A percentile compares a stretch with the other conserved stretches of the same genome.
These are phyloP conservation scores for Arthrobotrys sphaeroides DNA, from an alignment of 2,329 filamentous ascomycete genomes.

Conservation along the genomic window DNA sequence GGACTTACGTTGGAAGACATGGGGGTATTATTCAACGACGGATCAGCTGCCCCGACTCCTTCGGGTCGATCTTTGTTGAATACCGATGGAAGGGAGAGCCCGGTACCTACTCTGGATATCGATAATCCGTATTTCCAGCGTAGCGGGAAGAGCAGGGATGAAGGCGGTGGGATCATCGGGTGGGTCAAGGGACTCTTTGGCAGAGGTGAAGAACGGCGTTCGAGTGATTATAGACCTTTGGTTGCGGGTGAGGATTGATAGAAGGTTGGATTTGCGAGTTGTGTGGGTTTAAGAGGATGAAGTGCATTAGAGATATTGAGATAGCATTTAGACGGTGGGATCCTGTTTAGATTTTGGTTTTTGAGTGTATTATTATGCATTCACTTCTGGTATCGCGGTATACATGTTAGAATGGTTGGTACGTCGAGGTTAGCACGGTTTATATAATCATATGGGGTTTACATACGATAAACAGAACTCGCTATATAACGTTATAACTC, in stretches of 20 bases:
- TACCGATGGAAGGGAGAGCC: conserved; percentile 69
- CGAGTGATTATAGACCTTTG: conserved; percentile 62
- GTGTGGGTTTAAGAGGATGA: background rate
- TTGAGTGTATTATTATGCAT: background rate
- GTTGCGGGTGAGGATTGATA: conserved; percentile 56
- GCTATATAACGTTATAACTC: no score
- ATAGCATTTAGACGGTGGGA: background rate
- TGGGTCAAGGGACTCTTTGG: conserved; percentile 76
- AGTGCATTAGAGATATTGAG: background rate
- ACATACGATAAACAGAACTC: no score
- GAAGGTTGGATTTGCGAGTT: background rate
- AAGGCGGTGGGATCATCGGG: conserved; percentile 69
- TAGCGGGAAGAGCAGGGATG: conserved; percentile 8
- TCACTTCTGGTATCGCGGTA: no score
- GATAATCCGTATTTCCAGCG: conserved; percentile 63
- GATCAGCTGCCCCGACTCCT: conserved; percentile 59
- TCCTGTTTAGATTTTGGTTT: background rate
- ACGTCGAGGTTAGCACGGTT: background rate
- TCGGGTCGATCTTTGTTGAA: conserved; percentile 58
- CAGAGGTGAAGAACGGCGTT: conserved; percentile 64
- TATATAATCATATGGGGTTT: background rate
- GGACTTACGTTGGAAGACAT: conserved; percentile 96
- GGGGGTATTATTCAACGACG: conserved; percentile 90
- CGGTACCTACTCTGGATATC: conserved; percentile 83
- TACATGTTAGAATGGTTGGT: background rate